Evolutionary conservation across 2,329 filamentous ascomycete species (phyloP).

Genomic region (Endocalyx cinctus): DNA sequence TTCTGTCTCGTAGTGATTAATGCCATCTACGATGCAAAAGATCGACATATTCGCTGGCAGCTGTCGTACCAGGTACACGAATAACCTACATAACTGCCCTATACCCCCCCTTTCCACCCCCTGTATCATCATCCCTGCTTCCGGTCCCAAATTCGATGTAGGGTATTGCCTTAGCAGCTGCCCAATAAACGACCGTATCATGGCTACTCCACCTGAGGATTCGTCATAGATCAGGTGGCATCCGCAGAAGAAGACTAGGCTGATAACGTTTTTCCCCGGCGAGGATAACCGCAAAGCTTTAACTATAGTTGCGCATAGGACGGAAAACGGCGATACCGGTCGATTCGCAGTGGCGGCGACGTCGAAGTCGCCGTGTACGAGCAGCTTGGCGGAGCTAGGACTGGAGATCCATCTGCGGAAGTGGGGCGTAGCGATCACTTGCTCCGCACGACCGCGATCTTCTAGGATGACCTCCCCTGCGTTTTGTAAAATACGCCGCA

Average conservation of each 20-base stretch:
- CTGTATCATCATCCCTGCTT: background rate
- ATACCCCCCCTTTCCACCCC: constrained; percentile 2
- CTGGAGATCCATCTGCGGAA: constrained; percentile 4
- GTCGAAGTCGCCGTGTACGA: constrained; percentile 7
- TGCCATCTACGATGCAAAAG: constrained; percentile 6
- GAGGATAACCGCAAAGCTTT: constrained; percentile 1
- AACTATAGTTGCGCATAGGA: constrained; percentile 4
- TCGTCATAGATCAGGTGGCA: constrained; percentile 2
- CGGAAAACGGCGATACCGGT: constrained; percentile 3
- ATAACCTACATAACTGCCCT: constrained; percentile 3
- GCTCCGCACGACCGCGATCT: constrained; percentile 5
- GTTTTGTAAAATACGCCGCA: background rate
- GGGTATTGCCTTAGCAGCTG: constrained; percentile 6
- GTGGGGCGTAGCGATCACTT: background rate
- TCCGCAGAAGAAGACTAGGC: constrained; percentile 9
- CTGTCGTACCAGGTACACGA: constrained; percentile 2
- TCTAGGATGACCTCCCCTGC: constrained; percentile 3
- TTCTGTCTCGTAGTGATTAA: constrained; percentile 5
- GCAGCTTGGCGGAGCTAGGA: constrained; percentile 1
- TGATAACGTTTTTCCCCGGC: constrained; percentile 1
- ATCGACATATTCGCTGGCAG: constrained; percentile 1
- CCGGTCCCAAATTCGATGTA: background rate
- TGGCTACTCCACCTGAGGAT: constrained; percentile 2
- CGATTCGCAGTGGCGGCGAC: constrained; percentile 1
- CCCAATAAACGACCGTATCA: constrained; percentile 6